A percentile compares a stretch with the other conserved stretches of the same genome.
Conservation (phyloP, 1,284 basidiomycete species). For the Chondrostereum purpureum region DNA sequence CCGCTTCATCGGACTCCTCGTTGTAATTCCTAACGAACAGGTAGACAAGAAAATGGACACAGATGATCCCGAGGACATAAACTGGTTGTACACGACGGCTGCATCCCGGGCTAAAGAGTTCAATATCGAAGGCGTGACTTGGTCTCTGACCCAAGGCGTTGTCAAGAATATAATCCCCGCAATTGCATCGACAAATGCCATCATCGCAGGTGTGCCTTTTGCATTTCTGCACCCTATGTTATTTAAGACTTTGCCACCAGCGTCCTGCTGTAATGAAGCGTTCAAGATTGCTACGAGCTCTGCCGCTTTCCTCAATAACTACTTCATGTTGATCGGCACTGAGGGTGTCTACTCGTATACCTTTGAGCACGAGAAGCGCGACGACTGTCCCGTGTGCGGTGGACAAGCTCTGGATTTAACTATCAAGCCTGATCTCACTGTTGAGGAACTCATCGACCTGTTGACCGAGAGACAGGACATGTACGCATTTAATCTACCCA, state of each 20-base stretch:
- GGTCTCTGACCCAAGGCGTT: constrained; percentile 96
- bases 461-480: constrained; percentile 82
- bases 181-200: constrained; percentile 94
- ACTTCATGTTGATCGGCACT: constrained; percentile 96
- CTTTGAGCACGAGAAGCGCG: constrained; percentile 89
- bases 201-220: constrained; percentile 74
- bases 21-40: constrained; percentile 1
- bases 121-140: constrained; percentile 97
- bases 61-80: constrained; percentile 95
- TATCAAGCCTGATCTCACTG: constrained; percentile 65
- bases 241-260: constrained; percentile 32
- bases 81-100: constrained; percentile 86
- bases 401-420: constrained; percentile 76
- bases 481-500: constrained; percentile 39
- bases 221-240: background rate
- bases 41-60: constrained; percentile 92
- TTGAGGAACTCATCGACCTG: constrained; percentile 82
- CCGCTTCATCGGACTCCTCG: constrained; percentile 1
- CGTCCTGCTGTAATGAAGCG: constrained; percentile 97
- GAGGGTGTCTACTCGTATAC: constrained; percentile 97
- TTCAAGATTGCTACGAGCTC: constrained; percentile 97
- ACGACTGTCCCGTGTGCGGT: constrained; percentile 96
- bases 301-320: constrained; percentile 94
- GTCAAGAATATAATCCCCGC: constrained; percentile 99
- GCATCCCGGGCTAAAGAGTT: constrained; percentile 81